Conservation (phyloP, 805 yeast genomes). For the Candida alai region DNA sequence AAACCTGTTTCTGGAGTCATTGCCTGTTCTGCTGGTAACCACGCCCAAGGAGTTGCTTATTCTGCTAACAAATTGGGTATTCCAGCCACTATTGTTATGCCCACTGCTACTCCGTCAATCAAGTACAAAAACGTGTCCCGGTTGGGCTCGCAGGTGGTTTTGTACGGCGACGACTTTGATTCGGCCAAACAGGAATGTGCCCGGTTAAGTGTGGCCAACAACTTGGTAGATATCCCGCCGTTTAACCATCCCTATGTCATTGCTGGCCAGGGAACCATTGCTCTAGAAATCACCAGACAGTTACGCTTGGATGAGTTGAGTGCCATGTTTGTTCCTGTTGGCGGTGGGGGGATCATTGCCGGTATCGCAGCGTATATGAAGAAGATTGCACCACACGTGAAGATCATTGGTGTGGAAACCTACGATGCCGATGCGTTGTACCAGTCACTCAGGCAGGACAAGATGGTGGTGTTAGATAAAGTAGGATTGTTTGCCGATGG, state of each 20-base stretch:
- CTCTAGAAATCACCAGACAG: conserved; percentile 88
- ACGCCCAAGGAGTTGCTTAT: conserved; percentile 97
- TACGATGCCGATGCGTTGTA: conserved; percentile 91
- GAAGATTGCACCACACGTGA: conserved; percentile 96
- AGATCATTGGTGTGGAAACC: conserved; percentile 93
- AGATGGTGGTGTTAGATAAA: conserved; percentile 53
- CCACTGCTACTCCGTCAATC: conserved; percentile 93
- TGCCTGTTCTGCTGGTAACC: conserved; percentile 98
- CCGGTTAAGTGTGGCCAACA: conserved; percentile 62
- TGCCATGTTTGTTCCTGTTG: conserved; percentile 90
- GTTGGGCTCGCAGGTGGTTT: conserved; percentile 89
- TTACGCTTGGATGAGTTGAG: conserved; percentile 67
- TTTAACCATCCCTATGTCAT: conserved; percentile 96
- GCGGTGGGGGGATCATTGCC: conserved; percentile 95
- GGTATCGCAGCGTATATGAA: conserved; percentile 90
- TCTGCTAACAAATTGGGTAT: conserved; percentile 82
- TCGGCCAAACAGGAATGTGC: conserved; percentile 90
- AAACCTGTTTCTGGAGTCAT: conserved; percentile 80
- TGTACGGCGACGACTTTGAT: conserved; percentile 92
- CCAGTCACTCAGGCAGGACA: conserved; percentile 56
- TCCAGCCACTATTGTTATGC: conserved; percentile 98
- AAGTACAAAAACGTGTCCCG: conserved; percentile 89
- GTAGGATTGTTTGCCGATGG: conserved; percentile 99
- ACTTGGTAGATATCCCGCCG: conserved; percentile 91
- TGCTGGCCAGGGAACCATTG: conserved; percentile 99